Conservation (phyloP, 176 grass and related monocot genomes). For the Musa troglodytarum region DNA sequence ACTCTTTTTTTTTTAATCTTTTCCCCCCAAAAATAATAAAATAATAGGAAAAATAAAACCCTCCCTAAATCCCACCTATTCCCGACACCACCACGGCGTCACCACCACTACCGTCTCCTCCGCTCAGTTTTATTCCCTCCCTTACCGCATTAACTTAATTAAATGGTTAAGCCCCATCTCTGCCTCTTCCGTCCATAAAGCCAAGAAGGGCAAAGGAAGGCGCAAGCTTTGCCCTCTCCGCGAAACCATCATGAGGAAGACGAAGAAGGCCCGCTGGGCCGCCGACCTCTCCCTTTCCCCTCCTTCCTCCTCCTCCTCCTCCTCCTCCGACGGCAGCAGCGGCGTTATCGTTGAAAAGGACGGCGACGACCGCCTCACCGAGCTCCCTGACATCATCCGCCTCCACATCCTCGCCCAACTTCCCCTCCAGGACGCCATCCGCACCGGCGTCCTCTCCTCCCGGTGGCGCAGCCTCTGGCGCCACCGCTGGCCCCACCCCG, state of each 20-base stretch:
- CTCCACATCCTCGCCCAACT: slow-evolving; percentile 16
- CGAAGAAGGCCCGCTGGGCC: background rate
- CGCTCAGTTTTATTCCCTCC: too few species aligned
- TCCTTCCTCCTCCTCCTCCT: background rate
- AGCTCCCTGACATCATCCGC: background rate
- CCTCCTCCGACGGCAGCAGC: background rate
- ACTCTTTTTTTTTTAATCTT: too few species aligned
- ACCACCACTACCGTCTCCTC: too few species aligned
- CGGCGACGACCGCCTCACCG: background rate
- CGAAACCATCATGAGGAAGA: background rate
- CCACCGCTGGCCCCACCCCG: slow-evolving; percentile 25
- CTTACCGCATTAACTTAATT: too few species aligned
- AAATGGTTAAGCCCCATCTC: background rate
- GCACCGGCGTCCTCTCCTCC: background rate
- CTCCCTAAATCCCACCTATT: too few species aligned
- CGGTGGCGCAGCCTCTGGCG: slow-evolving; percentile 15
- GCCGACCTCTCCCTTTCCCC: background rate
- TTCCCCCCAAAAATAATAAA: too few species aligned
- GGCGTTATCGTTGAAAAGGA: background rate
- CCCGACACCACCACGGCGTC: too few species aligned
- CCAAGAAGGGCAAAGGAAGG: background rate
- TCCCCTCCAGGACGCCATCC: background rate
- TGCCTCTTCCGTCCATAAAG: background rate
- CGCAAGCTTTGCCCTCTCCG: background rate
- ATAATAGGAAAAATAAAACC: too few species aligned